Percentiles rank a stretch among this genome's conserved stretches.
These are phyloP conservation scores for Hondaea fermentalgiana DNA, from an alignment of 108 stramenopile species.

Conservation along the genomic window DNA sequence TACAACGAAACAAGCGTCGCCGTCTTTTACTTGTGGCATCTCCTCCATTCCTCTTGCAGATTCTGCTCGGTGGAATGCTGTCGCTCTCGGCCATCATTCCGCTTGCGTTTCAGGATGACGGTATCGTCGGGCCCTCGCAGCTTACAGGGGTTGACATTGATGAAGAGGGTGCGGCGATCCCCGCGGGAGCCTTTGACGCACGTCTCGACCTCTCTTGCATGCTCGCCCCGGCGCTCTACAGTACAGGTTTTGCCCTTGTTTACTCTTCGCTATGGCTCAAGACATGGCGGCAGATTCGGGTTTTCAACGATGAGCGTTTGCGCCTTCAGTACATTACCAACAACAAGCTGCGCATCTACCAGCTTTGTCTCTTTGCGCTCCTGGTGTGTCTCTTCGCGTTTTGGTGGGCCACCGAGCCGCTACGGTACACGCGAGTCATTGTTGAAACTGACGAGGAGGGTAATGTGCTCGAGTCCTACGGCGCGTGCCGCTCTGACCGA, in stretches of 20 bases:
- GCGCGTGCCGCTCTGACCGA: neutral
- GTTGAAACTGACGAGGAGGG: neutral
- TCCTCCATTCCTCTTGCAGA: neutral
- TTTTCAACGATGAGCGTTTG: neutral
- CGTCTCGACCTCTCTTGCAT: neutral
- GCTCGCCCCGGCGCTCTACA: neutral
- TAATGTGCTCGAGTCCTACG: neutral
- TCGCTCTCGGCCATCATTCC: neutral
- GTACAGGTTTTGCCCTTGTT: neutral
- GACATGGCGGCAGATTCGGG: neutral
- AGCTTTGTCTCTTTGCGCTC: neutral
- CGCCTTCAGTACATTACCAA: neutral
- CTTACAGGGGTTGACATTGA: neutral
- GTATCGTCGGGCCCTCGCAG: neutral
- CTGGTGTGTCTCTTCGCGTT: neutral
- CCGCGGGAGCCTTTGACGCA: neutral
- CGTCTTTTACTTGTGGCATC: neutral
- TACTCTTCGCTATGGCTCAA: slow-evolving; percentile 5
- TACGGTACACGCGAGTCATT: neutral
- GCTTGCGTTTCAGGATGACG: neutral
- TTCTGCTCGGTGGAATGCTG: neutral
- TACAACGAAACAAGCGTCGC: neutral
- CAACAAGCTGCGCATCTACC: neutral
- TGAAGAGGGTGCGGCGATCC: neutral
- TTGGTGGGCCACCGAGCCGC: neutral